Conservation (phyloP, 306 rosid genomes). For the Dryas alaskensis region DNA sequence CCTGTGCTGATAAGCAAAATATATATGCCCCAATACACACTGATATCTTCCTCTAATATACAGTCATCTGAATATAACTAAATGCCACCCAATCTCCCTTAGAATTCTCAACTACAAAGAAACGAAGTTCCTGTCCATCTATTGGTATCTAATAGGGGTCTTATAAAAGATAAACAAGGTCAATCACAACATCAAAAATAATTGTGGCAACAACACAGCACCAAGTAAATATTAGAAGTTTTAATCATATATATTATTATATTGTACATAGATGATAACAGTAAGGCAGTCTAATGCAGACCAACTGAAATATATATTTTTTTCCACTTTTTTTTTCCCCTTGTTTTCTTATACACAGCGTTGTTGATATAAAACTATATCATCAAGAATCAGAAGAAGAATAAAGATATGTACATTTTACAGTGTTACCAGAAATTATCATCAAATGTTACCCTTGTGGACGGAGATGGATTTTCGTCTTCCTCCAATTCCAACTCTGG, state of each 20-base stretch:
- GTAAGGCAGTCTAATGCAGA: slow-evolving; percentile 53
- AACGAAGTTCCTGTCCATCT: too few species aligned
- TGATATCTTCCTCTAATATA: neutral
- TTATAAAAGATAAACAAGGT: neutral
- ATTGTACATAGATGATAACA: slow-evolving; percentile 43
- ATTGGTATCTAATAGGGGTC: neutral
- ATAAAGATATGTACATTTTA: slow-evolving; percentile 61
- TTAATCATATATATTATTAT: slow-evolving; percentile 27
- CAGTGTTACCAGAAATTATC: slow-evolving; percentile 70
- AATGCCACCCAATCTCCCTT: neutral
- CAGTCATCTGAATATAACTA: neutral
- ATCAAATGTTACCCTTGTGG: slow-evolving; percentile 43
- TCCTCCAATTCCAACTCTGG: slow-evolving; percentile 78
- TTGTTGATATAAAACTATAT: slow-evolving; percentile 55
- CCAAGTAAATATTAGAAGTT: slow-evolving; percentile 23
- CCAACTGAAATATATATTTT: slow-evolving; percentile 29
- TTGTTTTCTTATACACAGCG: slow-evolving; percentile 55
- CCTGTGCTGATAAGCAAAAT: too few species aligned
- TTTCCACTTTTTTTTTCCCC: slow-evolving; percentile 16
- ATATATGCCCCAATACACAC: neutral
- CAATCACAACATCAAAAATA: neutral
- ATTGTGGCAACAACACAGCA: neutral
- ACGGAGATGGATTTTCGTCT: slow-evolving; percentile 47
- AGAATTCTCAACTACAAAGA: neutral
- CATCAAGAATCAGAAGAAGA: slow-evolving; percentile 61